Evolutionary conservation across 192 early-diverging fungal genomes (phyloP).

Genomic region (Rhizophagus prolifer): DNA sequence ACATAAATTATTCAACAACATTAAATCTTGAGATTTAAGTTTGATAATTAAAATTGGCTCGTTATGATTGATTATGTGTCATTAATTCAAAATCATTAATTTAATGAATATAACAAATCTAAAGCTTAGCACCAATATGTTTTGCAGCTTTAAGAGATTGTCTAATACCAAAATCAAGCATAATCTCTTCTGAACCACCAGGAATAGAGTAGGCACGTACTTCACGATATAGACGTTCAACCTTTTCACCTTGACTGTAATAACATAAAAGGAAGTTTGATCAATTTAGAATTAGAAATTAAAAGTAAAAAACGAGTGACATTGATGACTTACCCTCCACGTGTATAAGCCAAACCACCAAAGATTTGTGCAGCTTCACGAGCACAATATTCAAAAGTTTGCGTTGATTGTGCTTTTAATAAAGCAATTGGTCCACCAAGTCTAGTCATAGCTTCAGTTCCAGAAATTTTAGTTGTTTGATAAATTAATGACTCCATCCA

Average conservation of each 20-base stretch:
- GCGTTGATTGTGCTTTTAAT: constrained; percentile 81
- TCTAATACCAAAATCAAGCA: constrained; percentile 82
- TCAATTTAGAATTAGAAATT: not conserved
- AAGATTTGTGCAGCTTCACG: constrained; percentile 91
- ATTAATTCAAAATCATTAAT: not conserved
- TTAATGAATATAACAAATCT: constrained; percentile 11
- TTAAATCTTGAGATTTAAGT: too few species aligned
- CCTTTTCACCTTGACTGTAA: constrained; percentile 61
- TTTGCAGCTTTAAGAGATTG: constrained; percentile 80
- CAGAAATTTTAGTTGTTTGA: constrained; percentile 67
- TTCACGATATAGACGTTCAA: constrained; percentile 86
- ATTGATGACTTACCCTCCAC: constrained; percentile 50
- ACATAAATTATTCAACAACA: too few species aligned
- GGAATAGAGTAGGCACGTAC: constrained; percentile 82
- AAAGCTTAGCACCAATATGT: constrained; percentile 64
- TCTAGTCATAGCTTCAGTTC: constrained; percentile 66
- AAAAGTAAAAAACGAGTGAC: constrained; percentile 23
- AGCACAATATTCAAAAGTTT: constrained; percentile 85
- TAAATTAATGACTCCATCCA: constrained; percentile 80
- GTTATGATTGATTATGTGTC: not conserved
- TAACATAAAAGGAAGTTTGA: not conserved
- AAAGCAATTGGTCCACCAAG: constrained; percentile 86
- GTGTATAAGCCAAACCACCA: constrained; percentile 80
- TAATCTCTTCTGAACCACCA: constrained; percentile 87
- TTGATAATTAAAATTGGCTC: too few species aligned